phyloP scores from a whole-genome alignment of 1,284 basidiomycete species.

The Ceratorhiza oryzae-sativae region DNA sequence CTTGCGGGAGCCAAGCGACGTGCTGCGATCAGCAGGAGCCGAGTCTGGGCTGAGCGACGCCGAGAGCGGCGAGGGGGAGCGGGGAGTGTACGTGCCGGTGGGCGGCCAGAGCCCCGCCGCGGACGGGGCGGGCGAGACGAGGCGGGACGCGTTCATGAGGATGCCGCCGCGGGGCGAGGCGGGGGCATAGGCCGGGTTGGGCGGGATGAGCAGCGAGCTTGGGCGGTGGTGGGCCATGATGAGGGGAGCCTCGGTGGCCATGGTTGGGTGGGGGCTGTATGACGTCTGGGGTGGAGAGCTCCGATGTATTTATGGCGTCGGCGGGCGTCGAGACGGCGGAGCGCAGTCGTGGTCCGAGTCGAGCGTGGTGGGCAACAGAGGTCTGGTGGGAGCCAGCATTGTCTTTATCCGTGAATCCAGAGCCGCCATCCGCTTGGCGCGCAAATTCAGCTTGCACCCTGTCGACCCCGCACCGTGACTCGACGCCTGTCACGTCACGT shows the following conservation, averaged over 20 bases:
- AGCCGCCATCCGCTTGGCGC: constrained; percentile 23
- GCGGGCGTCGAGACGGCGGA: neutral
- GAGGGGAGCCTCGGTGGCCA: constrained; percentile 32
- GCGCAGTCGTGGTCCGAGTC: neutral
- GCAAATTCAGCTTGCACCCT: constrained; percentile 16
- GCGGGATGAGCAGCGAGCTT: constrained; percentile 35
- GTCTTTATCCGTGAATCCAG: constrained; percentile 11
- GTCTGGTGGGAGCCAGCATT: constrained; percentile 17
- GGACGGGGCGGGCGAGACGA: constrained; percentile 27
- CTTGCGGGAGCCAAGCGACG: constrained; percentile 49
- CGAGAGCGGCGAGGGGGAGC: constrained; percentile 17
- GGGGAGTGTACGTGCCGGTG: constrained; percentile 15
- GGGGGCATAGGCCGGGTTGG: constrained; percentile 27
- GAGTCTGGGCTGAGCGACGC: neutral
- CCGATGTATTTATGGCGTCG: constrained; percentile 6
- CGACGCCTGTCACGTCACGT: constrained; percentile 1
- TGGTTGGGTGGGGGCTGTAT: constrained; percentile 4
- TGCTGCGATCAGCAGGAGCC: constrained; percentile 21
- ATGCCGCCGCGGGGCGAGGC: constrained; percentile 41
- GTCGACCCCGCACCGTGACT: constrained; percentile 13
- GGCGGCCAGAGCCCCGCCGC: neutral
- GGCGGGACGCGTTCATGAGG: constrained; percentile 39
- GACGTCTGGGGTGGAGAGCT: constrained; percentile 18
- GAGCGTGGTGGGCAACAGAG: constrained; percentile 29
- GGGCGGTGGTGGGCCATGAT: constrained; percentile 22